A percentile compares a stretch with the other conserved stretches of the same genome.
These are phyloP conservation scores for Funneliformis mosseae DNA, from an alignment of 192 early-diverging fungal genomes.

Conservation along the genomic window DNA sequence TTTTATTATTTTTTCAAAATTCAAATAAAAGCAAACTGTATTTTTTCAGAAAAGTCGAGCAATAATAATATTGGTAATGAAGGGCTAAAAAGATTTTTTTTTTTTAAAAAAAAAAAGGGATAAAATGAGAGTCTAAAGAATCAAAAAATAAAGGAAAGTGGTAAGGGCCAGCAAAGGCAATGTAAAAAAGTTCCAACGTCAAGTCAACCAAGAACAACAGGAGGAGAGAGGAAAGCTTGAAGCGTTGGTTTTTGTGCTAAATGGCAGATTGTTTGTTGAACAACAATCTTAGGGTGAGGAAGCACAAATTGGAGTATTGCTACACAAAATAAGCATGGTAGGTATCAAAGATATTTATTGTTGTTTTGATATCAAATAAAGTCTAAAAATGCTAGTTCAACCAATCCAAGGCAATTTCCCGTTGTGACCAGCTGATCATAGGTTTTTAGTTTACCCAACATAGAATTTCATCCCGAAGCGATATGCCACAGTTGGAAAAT, in stretches of 20 bases:
- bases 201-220: constrained; percentile 17
- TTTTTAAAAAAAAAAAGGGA: constrained; percentile 19
- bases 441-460: constrained; percentile 21
- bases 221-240: background rate
- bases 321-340: constrained; percentile 1
- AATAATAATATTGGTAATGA: background rate
- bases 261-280: background rate
- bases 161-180: constrained; percentile 26
- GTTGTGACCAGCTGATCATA: background rate
- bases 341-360: background rate
- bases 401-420: background rate
- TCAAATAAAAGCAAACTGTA: background rate
- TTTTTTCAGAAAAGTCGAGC: background rate
- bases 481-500: background rate
- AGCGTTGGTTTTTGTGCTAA: background rate
- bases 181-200: constrained; percentile 4
- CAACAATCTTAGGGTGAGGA: constrained; percentile 3
- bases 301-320: background rate
- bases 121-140: background rate
- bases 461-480: constrained; percentile 14
- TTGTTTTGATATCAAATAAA: background rate
- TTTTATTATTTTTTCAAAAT: background rate
- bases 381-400: constrained; percentile 1
- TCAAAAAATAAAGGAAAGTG: background rate
- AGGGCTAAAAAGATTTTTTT: background rate